These are phyloP conservation scores for Metarhizium robertsii DNA, from an alignment of 2,329 filamentous ascomycete species.

Conservation along the genomic window DNA sequence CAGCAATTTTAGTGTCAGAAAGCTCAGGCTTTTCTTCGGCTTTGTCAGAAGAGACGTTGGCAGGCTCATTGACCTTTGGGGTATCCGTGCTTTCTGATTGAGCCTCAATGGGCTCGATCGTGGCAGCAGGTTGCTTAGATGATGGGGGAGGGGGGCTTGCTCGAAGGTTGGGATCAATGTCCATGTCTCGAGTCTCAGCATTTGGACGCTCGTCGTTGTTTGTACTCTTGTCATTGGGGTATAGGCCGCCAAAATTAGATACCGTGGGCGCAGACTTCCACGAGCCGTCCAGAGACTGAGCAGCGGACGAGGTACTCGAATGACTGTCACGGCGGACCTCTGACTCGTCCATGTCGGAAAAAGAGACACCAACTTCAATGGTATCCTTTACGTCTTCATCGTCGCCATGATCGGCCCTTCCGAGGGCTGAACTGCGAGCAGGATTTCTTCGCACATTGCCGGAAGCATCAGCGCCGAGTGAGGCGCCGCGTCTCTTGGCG, in stretches of 20 bases:
- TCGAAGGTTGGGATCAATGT: conserved; percentile 7
- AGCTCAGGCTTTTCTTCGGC: background rate
- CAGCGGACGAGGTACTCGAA: conserved; percentile 21
- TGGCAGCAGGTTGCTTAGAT: background rate
- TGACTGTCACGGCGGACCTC: conserved; percentile 15
- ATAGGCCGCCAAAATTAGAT: background rate
- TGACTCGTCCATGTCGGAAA: conserved; percentile 22
- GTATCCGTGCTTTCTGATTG: background rate
- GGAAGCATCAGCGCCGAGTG: conserved; percentile 25
- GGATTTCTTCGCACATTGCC: conserved; percentile 30
- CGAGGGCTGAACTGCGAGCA: conserved; percentile 27
- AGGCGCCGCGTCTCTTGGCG: conserved; percentile 27
- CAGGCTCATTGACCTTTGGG: background rate
- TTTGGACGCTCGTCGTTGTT: background rate
- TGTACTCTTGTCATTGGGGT: background rate
- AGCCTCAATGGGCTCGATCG: background rate
- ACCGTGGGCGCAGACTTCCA: conserved; percentile 11
- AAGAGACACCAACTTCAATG: conserved; percentile 43
- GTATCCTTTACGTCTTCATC: conserved; percentile 47
- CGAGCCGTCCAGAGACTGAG: conserved; percentile 11
- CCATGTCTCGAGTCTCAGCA: background rate
- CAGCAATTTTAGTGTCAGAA: background rate
- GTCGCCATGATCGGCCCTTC: conserved; percentile 23
- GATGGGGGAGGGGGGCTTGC: conserved; percentile 3
- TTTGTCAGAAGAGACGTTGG: background rate